A percentile compares a stretch with the other conserved stretches of the same genome.
phyloP scores from a whole-genome alignment of 2,329 filamentous ascomycete genomes.

The Exophiala lecanii-corni region DNA sequence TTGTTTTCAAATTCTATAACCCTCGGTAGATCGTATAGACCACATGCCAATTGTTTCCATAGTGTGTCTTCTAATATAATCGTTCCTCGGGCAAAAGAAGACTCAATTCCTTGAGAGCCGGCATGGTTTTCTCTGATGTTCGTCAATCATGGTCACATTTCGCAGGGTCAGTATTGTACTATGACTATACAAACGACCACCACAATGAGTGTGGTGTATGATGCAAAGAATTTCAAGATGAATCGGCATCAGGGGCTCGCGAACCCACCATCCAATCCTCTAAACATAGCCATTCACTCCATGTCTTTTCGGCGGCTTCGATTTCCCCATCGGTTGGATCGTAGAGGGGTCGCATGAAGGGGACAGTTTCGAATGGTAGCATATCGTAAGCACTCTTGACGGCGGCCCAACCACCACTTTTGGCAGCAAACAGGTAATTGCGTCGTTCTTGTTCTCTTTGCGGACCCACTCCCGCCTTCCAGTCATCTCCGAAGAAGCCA shows the following conservation, averaged over 20 bases:
- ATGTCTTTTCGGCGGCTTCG: conserved; percentile 71
- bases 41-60: no score
- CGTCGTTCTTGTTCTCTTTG: conserved; percentile 84
- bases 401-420: conserved; percentile 82
- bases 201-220: no score
- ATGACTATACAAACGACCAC: no score
- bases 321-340: conserved; percentile 75
- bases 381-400: conserved; percentile 92
- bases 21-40: no score
- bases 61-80: no score
- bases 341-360: conserved; percentile 80
- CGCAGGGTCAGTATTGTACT: no score
- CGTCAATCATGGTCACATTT: no score
- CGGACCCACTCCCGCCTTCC: conserved; percentile 71
- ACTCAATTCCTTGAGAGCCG: no score
- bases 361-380: conserved; percentile 73
- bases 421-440: conserved; percentile 93
- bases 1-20: no score
- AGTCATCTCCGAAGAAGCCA: conserved; percentile 96
- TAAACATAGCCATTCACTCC: conserved; percentile 95
- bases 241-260: conserved; percentile 53
- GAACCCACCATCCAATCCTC: conserved; percentile 98
- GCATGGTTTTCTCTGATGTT: no score
- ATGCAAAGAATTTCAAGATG: no score
- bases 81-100: no score